Evolutionary conservation across 176 grass and related monocot genomes (phyloP).

Genomic region (Triticum dicoccoides): DNA sequence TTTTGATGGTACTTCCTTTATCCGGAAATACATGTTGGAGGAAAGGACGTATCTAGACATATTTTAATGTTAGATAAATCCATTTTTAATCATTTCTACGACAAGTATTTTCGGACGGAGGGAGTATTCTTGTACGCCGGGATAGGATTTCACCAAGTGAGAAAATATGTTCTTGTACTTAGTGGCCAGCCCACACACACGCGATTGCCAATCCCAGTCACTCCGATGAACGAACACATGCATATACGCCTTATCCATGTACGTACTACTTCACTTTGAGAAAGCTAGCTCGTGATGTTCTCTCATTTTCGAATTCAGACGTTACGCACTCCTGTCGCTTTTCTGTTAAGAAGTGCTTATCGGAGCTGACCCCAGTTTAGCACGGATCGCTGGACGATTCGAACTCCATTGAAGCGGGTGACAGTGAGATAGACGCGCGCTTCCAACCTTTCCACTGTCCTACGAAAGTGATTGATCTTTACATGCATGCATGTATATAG

Average conservation of each 20-base stretch:
- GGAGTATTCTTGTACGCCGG: neutral
- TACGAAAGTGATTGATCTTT: constrained; percentile 10
- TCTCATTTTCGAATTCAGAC: no score
- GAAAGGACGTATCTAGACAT: no score
- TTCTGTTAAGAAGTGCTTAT: constrained; percentile 20
- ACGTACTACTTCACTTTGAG: neutral
- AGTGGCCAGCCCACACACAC: neutral
- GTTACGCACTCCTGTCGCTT: neutral
- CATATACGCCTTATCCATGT: constrained; percentile 27
- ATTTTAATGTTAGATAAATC: no score
- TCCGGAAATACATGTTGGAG: no score
- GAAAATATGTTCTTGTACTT: neutral
- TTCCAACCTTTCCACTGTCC: neutral
- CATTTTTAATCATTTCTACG: no score
- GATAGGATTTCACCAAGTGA: neutral
- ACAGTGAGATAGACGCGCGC: constrained; percentile 1
- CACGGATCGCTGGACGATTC: neutral
- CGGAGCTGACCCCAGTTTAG: constrained; percentile 5
- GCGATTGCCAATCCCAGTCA: neutral
- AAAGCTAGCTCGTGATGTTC: no score
- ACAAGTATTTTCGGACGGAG: no score
- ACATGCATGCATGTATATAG: neutral
- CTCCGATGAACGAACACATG: neutral
- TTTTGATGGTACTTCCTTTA: neutral
- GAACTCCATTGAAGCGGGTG: neutral